These are phyloP conservation scores for Ilex paraguariensis DNA, from an alignment of 305 asterid species.

Conservation along the genomic window DNA sequence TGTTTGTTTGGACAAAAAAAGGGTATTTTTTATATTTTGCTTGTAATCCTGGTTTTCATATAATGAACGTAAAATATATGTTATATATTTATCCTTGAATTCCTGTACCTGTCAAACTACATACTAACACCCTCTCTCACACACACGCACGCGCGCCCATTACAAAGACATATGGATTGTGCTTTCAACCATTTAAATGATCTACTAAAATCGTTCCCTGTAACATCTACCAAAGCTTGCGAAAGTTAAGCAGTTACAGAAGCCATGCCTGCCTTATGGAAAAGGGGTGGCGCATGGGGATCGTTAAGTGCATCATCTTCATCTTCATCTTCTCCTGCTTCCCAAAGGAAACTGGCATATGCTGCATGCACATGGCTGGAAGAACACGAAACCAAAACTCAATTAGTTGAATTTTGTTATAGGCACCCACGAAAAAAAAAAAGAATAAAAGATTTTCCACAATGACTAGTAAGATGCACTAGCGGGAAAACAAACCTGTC, in stretches of 20 bases:
- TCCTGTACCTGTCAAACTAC: not conserved
- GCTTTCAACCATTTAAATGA: not conserved
- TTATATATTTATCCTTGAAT: not conserved
- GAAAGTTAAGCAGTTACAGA: slow-evolving; percentile 37
- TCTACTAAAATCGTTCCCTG: not conserved
- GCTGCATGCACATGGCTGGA: slow-evolving; percentile 85
- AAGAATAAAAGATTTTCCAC: too few relatives aligned
- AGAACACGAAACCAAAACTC: not conserved
- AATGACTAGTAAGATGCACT: too few relatives aligned
- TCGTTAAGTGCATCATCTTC: slow-evolving; percentile 14
- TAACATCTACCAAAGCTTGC: not conserved
- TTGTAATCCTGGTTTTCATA: too few relatives aligned
- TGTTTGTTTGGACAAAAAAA: too few relatives aligned
- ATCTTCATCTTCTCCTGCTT: slow-evolving; percentile 49
- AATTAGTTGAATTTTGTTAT: too few relatives aligned
- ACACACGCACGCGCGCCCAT: not conserved
- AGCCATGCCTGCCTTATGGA: slow-evolving; percentile 35
- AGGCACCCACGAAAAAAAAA: too few relatives aligned
- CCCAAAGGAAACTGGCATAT: slow-evolving; percentile 82
- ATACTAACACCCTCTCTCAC: not conserved
- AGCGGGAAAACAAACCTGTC: slow-evolving; percentile 40
- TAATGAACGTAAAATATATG: too few relatives aligned
- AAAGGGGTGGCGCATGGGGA: slow-evolving; percentile 5
- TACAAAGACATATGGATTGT: not conserved
- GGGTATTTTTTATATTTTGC: too few relatives aligned